Percentiles rank a stretch among this genome's conserved stretches.
Evolutionary conservation across 441 rosid species (phyloP).

Genomic region (Corymbia calophylla): DNA sequence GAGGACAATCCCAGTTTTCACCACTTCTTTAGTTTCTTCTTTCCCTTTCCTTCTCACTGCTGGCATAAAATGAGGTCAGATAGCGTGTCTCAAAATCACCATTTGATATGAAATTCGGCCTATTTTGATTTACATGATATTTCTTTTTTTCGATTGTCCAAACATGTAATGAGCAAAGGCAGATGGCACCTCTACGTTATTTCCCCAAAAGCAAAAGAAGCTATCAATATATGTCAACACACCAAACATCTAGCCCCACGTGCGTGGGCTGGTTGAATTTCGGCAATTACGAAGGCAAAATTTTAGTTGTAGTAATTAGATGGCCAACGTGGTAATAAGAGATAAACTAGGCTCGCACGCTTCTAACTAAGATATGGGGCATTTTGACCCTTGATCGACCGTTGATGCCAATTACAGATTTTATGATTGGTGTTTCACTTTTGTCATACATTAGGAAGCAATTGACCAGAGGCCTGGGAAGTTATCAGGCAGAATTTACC

Average conservation of each 20-base stretch:
- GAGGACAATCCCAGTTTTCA: not conserved
- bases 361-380: not conserved
- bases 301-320: not conserved
- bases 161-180: not conserved
- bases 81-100: not conserved
- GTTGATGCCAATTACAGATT: not conserved
- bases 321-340: not conserved
- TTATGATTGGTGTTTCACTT: not conserved
- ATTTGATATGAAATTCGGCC: not conserved
- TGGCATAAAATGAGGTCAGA: not conserved
- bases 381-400: not conserved
- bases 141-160: not conserved
- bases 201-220: not conserved
- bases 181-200: not conserved
- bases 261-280: not conserved
- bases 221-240: not conserved
- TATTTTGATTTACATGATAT: not conserved
- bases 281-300: not conserved
- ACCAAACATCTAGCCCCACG: not conserved
- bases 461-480: not conserved
- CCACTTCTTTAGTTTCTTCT: not conserved
- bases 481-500: not conserved
- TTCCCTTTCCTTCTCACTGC: not conserved
- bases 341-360: not conserved
- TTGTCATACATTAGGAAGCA: not conserved